A percentile compares a stretch with the other conserved stretches of the same genome.
These are phyloP conservation scores for Vanilla planifolia DNA, from an alignment of 106 monocot genomes.

Conservation along the genomic window DNA sequence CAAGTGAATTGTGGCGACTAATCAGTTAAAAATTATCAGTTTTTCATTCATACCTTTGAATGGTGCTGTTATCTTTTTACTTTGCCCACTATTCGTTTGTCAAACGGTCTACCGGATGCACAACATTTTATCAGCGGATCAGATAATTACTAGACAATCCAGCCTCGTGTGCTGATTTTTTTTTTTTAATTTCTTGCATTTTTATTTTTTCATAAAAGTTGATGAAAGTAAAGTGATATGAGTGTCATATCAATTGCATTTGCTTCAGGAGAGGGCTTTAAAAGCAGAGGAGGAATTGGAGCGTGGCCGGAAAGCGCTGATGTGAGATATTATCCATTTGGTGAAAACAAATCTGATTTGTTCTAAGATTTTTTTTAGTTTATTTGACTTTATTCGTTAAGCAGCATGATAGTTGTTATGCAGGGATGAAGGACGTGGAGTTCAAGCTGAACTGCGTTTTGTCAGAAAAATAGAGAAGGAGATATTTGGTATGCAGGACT, in stretches of 20 bases:
- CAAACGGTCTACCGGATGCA: too few relatives aligned
- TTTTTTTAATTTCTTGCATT: too few relatives aligned
- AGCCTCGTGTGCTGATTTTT: too few relatives aligned
- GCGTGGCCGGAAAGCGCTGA: slow-evolving; percentile 18
- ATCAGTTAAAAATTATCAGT: too few relatives aligned
- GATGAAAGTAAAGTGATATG: too few relatives aligned
- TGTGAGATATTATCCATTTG: slow-evolving; percentile 9
- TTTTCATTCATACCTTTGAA: too few relatives aligned
- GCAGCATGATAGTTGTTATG: neutral
- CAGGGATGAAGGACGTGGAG: slow-evolving; percentile 25
- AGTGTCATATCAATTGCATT: neutral
- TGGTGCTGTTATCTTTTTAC: too few relatives aligned
- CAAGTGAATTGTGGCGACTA: too few relatives aligned
- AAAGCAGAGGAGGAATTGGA: slow-evolving; percentile 30
- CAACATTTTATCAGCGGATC: too few relatives aligned
- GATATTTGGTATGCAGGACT: slow-evolving; percentile 14
- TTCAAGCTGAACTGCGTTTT: slow-evolving; percentile 23
- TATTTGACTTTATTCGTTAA: neutral
- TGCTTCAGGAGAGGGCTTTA: slow-evolving; percentile 28
- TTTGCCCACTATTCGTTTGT: too few relatives aligned
- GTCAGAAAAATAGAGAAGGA: slow-evolving; percentile 21
- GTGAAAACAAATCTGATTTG: neutral
- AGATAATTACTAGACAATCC: too few relatives aligned
- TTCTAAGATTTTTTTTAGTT: neutral
- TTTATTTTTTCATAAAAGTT: too few relatives aligned